Base-by-base conservation (phyloP, 1,139 yeast genomes). In the Lodderomyces beijingensis region DNA sequence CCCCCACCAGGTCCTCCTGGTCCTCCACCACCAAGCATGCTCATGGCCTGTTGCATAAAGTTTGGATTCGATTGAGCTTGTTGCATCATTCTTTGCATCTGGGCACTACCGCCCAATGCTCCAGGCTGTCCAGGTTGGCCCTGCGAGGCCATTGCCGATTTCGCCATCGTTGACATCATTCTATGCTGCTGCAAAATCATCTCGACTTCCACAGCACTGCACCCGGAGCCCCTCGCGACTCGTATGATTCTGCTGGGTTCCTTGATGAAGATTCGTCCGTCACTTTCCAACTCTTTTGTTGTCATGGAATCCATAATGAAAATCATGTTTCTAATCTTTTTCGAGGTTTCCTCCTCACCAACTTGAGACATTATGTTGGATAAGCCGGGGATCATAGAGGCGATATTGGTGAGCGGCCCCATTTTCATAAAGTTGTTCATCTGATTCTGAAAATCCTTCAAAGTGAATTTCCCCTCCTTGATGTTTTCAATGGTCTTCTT, bases 231-330 rank as follows among this genome's bases (percentile, higher is more conserved):
- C 42, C 86, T 73, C 0, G 98, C 97, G 5, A 91, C 93, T 48
- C 98, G 73, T 14, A 89, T 75, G 35, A 91, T 77, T 55, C 98
- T 75, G 32, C 80, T 72, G 4, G 97, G 98, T 54, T 89, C 79
- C 33, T 80, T 79, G 30, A 76, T 71, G 56, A 91, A 88, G 17
- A 86, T 64, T 41, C 77, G 67, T 1, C 98, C 98, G 55, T 91
- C 98, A 42, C 88, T 77, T 47, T 88, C 95, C 42, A 91, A 74
- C 62, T 91, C 98, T 50, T 80, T 70, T 43, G 81, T 83, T 1
- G 96, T 89, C 98, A 91, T 91, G 3, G 96, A 87, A 57, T 91
- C 98, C 86, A 91, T 77, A 23, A 91, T 83, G 53, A 77, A 89
- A 30, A 91, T 81, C 95, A 91, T 87, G 42, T 83, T 73, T 57